A percentile compares a stretch with the other conserved stretches of the same genome.
phyloP scores from a whole-genome alignment of 345 rosid species.

The Salix exigua region DNA sequence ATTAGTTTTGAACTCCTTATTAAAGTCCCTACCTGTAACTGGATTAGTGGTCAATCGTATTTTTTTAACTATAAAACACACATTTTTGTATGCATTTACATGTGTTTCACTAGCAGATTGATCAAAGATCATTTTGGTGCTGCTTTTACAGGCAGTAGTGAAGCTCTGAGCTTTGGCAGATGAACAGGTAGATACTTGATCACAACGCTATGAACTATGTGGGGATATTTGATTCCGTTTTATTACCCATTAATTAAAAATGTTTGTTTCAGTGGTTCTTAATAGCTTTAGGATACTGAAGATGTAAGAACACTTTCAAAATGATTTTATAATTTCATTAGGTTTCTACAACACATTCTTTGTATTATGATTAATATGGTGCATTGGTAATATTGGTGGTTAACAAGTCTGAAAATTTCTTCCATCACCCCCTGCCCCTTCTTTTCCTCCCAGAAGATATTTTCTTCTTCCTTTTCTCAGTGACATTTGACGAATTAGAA shows the following conservation, averaged over 20 bases:
- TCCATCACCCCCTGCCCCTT: neutral
- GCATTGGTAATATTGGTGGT: neutral
- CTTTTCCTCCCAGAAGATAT: neutral
- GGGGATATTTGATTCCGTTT: neutral
- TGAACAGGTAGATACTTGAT: conserved; percentile 5
- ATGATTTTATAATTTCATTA: neutral
- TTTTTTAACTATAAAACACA: neutral
- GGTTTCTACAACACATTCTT: neutral
- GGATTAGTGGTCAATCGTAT: neutral
- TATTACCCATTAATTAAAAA: neutral
- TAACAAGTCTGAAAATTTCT: neutral
- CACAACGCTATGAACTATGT: neutral
- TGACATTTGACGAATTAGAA: neutral
- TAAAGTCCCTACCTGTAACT: too few species aligned
- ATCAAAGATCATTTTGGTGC: neutral
- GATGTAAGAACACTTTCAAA: neutral
- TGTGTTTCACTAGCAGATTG: neutral
- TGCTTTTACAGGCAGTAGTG: neutral
- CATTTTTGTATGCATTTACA: neutral
- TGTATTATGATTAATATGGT: neutral
- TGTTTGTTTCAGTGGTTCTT: neutral
- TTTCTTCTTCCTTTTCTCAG: neutral
- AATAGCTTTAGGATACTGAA: neutral
- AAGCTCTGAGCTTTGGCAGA: neutral
- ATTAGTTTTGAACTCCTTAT: too few species aligned